These are phyloP conservation scores for Schizosaccharomyces pombe DNA, from an alignment of 805 yeast genomes.

Conservation along the genomic window DNA sequence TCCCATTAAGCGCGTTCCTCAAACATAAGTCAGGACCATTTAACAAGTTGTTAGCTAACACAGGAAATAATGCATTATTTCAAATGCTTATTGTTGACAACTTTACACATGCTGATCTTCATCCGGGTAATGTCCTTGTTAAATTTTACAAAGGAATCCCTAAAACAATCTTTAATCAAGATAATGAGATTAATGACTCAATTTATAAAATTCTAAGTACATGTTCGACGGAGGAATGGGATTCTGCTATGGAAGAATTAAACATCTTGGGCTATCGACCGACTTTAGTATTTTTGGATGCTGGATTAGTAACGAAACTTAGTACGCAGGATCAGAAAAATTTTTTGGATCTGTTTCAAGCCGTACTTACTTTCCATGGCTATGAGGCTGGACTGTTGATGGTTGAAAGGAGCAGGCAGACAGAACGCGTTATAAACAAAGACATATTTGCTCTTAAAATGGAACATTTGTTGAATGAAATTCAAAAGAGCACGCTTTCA, in stretches of 20 bases:
- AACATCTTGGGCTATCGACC: conserved; percentile 45
- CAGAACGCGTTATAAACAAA: conserved; percentile 66
- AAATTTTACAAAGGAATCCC: conserved; percentile 28
- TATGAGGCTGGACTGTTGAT: conserved; percentile 82
- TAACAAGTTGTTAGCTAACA: conserved; percentile 40
- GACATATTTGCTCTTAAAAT: conserved; percentile 77
- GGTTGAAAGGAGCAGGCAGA: conserved; percentile 86
- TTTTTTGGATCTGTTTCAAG: conserved; percentile 70
- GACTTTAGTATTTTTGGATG: conserved; percentile 73
- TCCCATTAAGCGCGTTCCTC: conserved; percentile 55
- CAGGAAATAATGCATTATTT: conserved; percentile 71
- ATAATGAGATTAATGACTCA: too few species aligned
- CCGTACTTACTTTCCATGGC: conserved; percentile 81
- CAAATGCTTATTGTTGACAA: conserved; percentile 84
- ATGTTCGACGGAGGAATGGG: conserved; percentile 19
- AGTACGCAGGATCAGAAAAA: conserved; percentile 55
- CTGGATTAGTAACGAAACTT: conserved; percentile 81
- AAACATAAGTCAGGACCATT: conserved; percentile 19
- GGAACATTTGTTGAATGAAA: conserved; percentile 54
- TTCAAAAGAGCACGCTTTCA: conserved; percentile 73
- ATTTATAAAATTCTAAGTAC: too few species aligned
- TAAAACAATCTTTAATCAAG: neutral
- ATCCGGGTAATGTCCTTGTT: conserved; percentile 84
- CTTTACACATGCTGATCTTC: conserved; percentile 88
- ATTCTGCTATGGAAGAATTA: conserved; percentile 23